These are phyloP conservation scores for Exophiala dermatitidis DNA, from an alignment of 2,329 filamentous ascomycete genomes.

Conservation along the genomic window DNA sequence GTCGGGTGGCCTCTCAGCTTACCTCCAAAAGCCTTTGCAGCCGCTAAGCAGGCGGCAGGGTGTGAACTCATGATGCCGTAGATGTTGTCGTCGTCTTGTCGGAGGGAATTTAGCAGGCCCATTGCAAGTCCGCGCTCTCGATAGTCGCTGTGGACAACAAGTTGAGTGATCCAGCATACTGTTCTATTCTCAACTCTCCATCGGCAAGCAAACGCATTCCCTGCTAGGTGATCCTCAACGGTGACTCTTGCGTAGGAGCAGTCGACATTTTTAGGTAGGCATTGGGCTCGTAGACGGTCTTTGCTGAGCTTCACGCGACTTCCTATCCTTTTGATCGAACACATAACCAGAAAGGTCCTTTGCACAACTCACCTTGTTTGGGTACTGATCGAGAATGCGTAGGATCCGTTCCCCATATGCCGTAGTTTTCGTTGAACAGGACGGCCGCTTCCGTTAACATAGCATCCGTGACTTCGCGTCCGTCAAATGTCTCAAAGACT, in stretches of 20 bases:
- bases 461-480: slow-evolving; percentile 31
- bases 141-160: slow-evolving; percentile 34
- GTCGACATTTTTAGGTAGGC: slow-evolving; percentile 27
- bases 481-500: slow-evolving; percentile 26
- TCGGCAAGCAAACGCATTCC: slow-evolving; percentile 34
- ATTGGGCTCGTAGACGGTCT: slow-evolving; percentile 31
- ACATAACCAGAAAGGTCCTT: background rate
- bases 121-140: slow-evolving; percentile 34
- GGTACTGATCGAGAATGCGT: slow-evolving; percentile 1
- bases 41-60: slow-evolving; percentile 11
- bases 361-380: background rate
- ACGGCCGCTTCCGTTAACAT: slow-evolving; percentile 34
- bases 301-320: slow-evolving; percentile 21
- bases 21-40: slow-evolving; percentile 16
- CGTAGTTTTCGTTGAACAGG: slow-evolving; percentile 34
- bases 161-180: slow-evolving; percentile 39
- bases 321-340: slow-evolving; percentile 21
- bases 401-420: slow-evolving; percentile 28
- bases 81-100: slow-evolving; percentile 9
- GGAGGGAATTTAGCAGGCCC: slow-evolving; percentile 16
- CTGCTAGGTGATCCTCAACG: slow-evolving; percentile 31
- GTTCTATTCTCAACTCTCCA: slow-evolving; percentile 31
- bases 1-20: background rate
- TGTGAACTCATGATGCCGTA: slow-evolving; percentile 16
- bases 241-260: slow-evolving; percentile 33